Base-by-base conservation (phyloP, 768 basidiomycete species). In the Russula vinacea region DNA sequence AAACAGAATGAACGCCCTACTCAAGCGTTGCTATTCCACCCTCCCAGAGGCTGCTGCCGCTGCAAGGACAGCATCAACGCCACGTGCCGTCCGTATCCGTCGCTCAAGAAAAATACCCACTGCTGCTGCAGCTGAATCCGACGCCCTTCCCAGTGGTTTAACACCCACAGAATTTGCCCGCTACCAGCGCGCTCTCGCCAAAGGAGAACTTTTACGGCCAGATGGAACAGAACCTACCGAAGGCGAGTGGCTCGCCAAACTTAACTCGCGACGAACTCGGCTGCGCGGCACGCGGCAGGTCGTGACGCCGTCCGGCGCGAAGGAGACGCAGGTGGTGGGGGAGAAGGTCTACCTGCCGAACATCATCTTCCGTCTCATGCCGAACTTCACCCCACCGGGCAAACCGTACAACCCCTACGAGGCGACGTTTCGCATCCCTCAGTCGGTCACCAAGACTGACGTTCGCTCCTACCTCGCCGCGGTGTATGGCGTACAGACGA, bases 351-450 rank as follows among this genome's bases (percentile, higher is more conserved):
- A 94, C 77, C 87, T 98, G 42, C 94, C 94, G 45, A 96, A 98
- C 75, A 80, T 89, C 72, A 75, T 90, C 65, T 88, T 96, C 75
- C 82, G 83, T 62, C 80, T 98, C 62, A 85, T 95, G 50, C 85
- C 91, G 26, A 98, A 98, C 74, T 77, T 87, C 68, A 94, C 92
- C 0, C 85, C 82, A 0, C 75, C 77, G 3, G 90, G 88, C 0
- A 78, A 89, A 68, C 80, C 92, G 1, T 98, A 98, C 80, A 95
- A 98, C 66, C 94, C 94, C 1, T 94, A 89, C 78, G 89, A 94
- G 74, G 94, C 94, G 10, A 98, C 94, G 3, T 96, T 98, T 79
- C 90, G 92, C 60, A 81, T 96, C 45, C 89, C 93, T n/a, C 84
- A 85, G 66, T 88, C 85, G 49, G 80, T 95, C 75, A 97, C 94